phyloP scores from a whole-genome alignment of 768 basidiomycete species.

The Paxillus involutus region DNA sequence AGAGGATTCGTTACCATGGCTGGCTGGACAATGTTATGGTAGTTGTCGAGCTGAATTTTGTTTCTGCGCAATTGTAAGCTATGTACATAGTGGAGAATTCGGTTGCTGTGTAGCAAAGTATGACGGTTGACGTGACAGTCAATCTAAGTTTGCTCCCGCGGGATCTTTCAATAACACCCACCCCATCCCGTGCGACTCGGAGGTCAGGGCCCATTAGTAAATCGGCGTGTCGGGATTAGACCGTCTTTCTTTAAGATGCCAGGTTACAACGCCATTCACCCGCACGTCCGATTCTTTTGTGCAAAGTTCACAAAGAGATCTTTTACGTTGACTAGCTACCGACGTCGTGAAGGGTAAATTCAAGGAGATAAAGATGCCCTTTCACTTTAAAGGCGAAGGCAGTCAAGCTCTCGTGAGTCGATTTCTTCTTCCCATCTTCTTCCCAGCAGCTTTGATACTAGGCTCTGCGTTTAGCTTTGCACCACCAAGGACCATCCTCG shows the following conservation, averaged over 20 bases:
- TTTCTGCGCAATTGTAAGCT: too few relatives aligned
- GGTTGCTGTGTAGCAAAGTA: too few relatives aligned
- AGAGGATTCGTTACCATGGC: too few relatives aligned
- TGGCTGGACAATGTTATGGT: background rate
- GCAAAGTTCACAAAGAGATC: background rate
- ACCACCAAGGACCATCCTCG: background rate
- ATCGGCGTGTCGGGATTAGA: background rate
- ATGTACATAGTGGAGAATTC: too few relatives aligned
- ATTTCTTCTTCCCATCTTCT: too few relatives aligned
- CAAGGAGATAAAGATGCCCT: background rate
- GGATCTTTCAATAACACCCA: background rate
- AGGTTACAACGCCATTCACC: background rate
- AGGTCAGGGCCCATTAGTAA: too few relatives aligned
- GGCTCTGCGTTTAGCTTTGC: too few relatives aligned
- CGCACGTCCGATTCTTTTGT: background rate
- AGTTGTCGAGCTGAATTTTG: background rate
- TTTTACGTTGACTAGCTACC: slow-evolving; percentile 6
- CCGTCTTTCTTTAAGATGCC: background rate
- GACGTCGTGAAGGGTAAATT: slow-evolving; percentile 6
- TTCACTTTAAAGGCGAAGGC: too few relatives aligned
- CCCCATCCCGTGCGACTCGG: too few relatives aligned
- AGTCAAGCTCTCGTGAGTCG: too few relatives aligned
- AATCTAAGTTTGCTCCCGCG: background rate
- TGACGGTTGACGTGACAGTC: too few relatives aligned
- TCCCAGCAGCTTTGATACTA: too few relatives aligned